Evolutionary conservation across 164 flowering plant genomes (phyloP).

Genomic region (Nymphaea colorata): DNA sequence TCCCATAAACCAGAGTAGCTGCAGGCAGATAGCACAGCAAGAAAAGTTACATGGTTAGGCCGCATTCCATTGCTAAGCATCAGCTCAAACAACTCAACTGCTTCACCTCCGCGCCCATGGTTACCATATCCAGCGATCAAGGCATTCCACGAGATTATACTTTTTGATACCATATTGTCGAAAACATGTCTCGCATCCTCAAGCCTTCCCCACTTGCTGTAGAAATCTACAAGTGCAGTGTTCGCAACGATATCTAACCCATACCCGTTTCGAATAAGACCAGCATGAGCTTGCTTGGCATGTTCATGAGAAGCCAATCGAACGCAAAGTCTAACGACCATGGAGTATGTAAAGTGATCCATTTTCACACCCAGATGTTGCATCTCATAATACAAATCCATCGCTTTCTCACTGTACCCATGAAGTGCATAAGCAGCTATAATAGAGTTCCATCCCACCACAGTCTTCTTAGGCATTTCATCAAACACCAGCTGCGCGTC

Average conservation of each 20-base stretch:
- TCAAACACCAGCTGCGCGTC: constrained; percentile 47
- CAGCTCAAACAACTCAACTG: constrained; percentile 15
- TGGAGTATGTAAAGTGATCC: constrained; percentile 56
- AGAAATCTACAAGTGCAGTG: constrained; percentile 53
- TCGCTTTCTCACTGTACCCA: constrained; percentile 54
- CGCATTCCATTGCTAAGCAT: constrained; percentile 20
- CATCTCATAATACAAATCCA: constrained; percentile 45
- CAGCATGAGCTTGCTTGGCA: constrained; percentile 66
- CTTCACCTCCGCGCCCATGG: constrained; percentile 20
- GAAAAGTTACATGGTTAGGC: constrained; percentile 26
- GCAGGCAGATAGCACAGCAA: constrained; percentile 33
- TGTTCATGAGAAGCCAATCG: constrained; percentile 45
- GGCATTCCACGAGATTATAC: constrained; percentile 27
- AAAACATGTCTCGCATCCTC: constrained; percentile 53
- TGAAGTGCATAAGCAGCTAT: constrained; percentile 65
- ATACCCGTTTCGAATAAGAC: constrained; percentile 43
- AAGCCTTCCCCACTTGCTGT: constrained; percentile 60
- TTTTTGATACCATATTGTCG: constrained; percentile 37
- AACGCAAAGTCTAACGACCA: constrained; percentile 36
- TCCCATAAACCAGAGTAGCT: constrained; percentile 33
- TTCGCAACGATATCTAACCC: constrained; percentile 48
- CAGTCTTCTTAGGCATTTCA: constrained; percentile 50
- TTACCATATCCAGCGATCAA: constrained; percentile 25
- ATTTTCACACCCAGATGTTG: constrained; percentile 42
- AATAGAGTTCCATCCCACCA: constrained; percentile 54